Percentiles rank a stretch among this genome's conserved stretches.
Evolutionary conservation across 2,329 filamentous ascomycete species (phyloP).

Genomic region (Dactylonectria macrodidyma): DNA sequence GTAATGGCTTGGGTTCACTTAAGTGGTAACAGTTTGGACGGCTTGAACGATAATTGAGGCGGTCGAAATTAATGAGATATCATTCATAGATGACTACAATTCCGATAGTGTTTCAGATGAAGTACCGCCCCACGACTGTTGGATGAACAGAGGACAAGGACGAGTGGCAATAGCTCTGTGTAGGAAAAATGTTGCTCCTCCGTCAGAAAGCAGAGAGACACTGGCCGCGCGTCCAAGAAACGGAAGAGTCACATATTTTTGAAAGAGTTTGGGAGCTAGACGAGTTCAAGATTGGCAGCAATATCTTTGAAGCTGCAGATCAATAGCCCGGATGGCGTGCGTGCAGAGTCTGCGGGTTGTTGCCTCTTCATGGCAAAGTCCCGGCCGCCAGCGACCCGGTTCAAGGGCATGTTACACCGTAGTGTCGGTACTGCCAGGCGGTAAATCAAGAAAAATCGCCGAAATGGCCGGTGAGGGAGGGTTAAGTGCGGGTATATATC

Average conservation of each 20-base stretch:
- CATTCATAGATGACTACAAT: too few relatives aligned
- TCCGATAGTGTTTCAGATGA: too few relatives aligned
- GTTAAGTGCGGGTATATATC: background rate
- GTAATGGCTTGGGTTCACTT: too few relatives aligned
- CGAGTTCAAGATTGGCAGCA: background rate
- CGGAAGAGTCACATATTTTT: background rate
- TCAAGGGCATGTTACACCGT: background rate
- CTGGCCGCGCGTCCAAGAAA: background rate
- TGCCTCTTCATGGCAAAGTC: background rate
- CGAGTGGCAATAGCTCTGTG: too few relatives aligned
- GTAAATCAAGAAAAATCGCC: background rate
- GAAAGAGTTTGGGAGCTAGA: background rate
- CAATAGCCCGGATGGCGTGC: background rate
- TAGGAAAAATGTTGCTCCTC: too few relatives aligned
- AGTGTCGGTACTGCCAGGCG: background rate
- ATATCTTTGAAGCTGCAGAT: background rate
- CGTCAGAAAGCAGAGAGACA: too few relatives aligned
- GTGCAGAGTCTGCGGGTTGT: background rate
- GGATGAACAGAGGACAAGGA: too few relatives aligned
- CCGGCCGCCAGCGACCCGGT: background rate
- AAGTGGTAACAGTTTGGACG: too few relatives aligned
- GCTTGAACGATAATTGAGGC: too few relatives aligned
- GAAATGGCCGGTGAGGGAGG: background rate
- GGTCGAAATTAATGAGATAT: too few relatives aligned
- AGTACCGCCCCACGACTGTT: too few relatives aligned